Evolutionary conservation across 2,329 filamentous ascomycete genomes (phyloP).

Genomic region (Coniochaeta ligniaria): DNA sequence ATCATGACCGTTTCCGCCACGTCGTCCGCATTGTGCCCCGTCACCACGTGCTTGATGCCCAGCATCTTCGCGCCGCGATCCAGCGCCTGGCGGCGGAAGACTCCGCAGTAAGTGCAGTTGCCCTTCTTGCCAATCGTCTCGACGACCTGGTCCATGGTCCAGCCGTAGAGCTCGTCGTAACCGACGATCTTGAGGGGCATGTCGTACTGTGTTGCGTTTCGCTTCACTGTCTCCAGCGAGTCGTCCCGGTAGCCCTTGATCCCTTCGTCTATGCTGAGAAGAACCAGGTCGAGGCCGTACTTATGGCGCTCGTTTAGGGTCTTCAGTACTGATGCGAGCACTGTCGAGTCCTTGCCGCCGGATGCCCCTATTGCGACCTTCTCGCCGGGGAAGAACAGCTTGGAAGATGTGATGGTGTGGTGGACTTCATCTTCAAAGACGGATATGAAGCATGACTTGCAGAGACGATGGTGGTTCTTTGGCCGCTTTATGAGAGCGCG

Average conservation of each 20-base stretch:
- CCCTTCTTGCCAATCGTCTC: conserved; percentile 95
- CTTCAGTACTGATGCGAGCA: conserved; percentile 89
- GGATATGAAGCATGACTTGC: conserved; percentile 77
- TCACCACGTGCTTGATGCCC: conserved; percentile 87
- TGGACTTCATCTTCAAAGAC: conserved; percentile 93
- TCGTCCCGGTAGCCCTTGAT: conserved; percentile 97
- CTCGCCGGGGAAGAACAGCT: conserved; percentile 79
- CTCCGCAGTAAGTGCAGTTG: conserved; percentile 98
- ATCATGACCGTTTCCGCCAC: conserved; percentile 96
- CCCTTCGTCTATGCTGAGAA: conserved; percentile 92
- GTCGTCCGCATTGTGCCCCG: conserved; percentile 95
- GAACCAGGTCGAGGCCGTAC: conserved; percentile 77
- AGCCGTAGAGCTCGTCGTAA: conserved; percentile 90
- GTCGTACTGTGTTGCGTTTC: conserved; percentile 83
- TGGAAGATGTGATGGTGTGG: conserved; percentile 76
- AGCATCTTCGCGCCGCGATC: conserved; percentile 86
- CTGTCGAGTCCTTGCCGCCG: conserved; percentile 95
- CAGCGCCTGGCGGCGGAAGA: conserved; percentile 88
- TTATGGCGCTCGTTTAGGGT: conserved; percentile 84
- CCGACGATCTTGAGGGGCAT: conserved; percentile 90
- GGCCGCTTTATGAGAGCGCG: conserved; percentile 87
- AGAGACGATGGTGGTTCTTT: conserved; percentile 91
- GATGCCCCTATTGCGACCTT: conserved; percentile 90
- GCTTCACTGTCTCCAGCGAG: conserved; percentile 90
- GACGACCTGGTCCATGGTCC: conserved; percentile 99